Percentiles rank a stretch among this genome's conserved stretches.
phyloP scores from a whole-genome alignment of 2,329 filamentous ascomycete genomes.

The Cladophialophora exuberans region DNA sequence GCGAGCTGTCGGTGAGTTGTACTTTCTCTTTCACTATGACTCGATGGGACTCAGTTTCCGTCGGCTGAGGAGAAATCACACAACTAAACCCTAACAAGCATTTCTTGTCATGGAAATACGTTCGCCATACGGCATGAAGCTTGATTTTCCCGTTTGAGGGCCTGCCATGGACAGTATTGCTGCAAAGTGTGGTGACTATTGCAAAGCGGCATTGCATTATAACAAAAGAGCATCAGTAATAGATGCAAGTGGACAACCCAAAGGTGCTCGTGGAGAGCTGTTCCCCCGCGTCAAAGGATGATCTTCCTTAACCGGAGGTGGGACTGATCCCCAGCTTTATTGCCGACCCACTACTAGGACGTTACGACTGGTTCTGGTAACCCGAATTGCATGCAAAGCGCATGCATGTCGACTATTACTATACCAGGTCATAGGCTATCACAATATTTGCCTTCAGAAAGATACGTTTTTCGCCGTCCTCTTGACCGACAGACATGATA shows the following conservation, averaged over 20 bases:
- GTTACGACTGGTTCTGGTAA: not conserved
- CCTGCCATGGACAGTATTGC: no score
- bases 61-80: no score
- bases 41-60: no score
- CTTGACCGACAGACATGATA: slow-evolving; percentile 1
- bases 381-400: slow-evolving; percentile 3
- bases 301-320: not conserved
- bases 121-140: no score
- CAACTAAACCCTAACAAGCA: no score
- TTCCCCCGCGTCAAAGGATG: slow-evolving; percentile 3
- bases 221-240: no score
- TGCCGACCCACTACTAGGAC: not conserved
- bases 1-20: no score
- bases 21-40: no score
- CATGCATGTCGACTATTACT: not conserved
- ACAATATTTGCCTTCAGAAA: not conserved
- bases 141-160: no score
- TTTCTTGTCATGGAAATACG: no score
- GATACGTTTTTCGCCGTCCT: slow-evolving; percentile 13
- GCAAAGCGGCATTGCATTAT: no score
- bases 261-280: not conserved
- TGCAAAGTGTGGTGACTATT: no score
- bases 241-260: not conserved
- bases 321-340: not conserved
- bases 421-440: slow-evolving; percentile 5